Base-by-base conservation (phyloP, 805 yeast species). In the Kuraishia capsulata region DNA sequence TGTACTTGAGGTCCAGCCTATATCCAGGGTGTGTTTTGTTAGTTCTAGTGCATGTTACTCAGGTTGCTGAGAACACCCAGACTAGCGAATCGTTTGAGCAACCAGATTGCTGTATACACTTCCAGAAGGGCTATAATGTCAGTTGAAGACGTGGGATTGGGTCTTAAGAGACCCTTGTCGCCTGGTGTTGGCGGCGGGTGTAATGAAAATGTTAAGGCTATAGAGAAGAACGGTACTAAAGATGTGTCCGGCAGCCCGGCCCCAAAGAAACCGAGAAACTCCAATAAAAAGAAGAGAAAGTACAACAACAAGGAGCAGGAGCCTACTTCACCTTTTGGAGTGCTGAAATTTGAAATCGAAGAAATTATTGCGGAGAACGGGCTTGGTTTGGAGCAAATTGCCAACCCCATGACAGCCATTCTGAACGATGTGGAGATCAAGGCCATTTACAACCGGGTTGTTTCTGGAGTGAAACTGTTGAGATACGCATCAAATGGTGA, bases 401-500 rank as follows among this genome's bases (percentile, higher is more conserved):
- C 55, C 8, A 86, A 86, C 50, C 88, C 87, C 50, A 73, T 87
- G 62, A 64, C 64, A 18, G 66, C 64, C 9, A 66, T 89, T 20
- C 62, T 87, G 38, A 83, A 83, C 53, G 79, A 81, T 47, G 58
- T 61, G 23, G 66, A 62, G 1, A 57, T 59, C n/a, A 67, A 59
- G 35, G 44, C 63, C 2, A 60, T 54, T 32, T 80, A 76, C 49
- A 84, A 85, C 51, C 67, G 89, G 39, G 57, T 56, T 2, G 82
- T 80, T 2, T 53, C 60, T 1, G 62, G 76, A 40, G 87, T 86
- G 16, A 59, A 70, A 42, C 67, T 92, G 36, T 49, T 71, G 24
- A 66, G 64, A 34, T 59, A 82, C 13, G 66, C 86, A 9, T 81
- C 96, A 2, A 84, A 78, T 44, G 97, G 97, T 39, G 95, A 88